Evolutionary conservation across 441 rosid genomes (phyloP), one percentile per base, ranked within the genome.

Genomic region (Isatis lusitanica): DNA sequence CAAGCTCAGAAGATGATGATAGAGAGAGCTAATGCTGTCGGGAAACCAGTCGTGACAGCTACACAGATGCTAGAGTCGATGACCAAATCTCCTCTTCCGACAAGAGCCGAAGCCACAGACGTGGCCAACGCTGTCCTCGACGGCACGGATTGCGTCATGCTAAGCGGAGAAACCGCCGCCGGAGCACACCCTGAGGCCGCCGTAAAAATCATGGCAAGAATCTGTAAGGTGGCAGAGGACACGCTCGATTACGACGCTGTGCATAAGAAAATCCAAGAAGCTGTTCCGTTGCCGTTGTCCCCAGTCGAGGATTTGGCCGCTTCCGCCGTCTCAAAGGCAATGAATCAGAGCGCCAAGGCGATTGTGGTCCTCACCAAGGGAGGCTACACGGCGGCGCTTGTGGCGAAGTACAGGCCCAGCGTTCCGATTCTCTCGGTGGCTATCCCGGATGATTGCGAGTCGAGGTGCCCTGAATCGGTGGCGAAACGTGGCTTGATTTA

Each of bases 41-140:
- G 94, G 6, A 89, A 89, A 64, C 90, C 94, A 2, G 85, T 87
- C 4, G 88, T 87, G 11, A 87, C 91, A 55, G 90, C 94, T 4
- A 89, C 91, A 35, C 91, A 87, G 73, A 89, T 89, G 94, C 75
- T 89, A 40, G 94, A 87, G 70, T 87, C 90, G 0, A 87, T 87
- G 94, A 89, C 82, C n/a, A 83, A 83, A 66, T 80, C 85, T 38
- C 94, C 91, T 8, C 74, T 88, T 72, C 91, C 94, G 5, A 87
- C 91, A 11, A 76, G 94, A 60, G 94, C 91, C 0, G 94, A 88
- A 79, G 91, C 88, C 9, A 86, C 94, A 0, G 94, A 88, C 66
- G 89, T 88, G 43, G 94, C 91, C 15, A 88, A 86, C 74, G 91
- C 94, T 47, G 94, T 87, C 69, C 86, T 86, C 6, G 91, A 88